These are phyloP conservation scores for Plenodomus biglobosus DNA, from an alignment of 2,329 filamentous ascomycete species.

Conservation along the genomic window DNA sequence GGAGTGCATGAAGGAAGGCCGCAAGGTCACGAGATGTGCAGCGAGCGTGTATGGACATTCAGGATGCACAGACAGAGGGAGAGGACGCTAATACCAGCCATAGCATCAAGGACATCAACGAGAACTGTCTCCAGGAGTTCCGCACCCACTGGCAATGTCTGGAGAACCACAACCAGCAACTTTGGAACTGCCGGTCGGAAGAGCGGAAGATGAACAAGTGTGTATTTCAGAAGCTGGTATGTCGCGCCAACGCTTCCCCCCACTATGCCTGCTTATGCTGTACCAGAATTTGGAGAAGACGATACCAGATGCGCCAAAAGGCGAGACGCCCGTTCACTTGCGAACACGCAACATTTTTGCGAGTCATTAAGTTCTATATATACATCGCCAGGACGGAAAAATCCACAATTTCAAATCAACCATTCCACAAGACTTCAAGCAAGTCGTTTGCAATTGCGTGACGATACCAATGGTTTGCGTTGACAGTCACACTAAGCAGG, in stretches of 20 bases:
- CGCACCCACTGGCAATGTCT: slow-evolving; percentile 92
- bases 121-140: slow-evolving; percentile 88
- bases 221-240: slow-evolving; percentile 91
- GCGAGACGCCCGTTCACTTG: slow-evolving; percentile 53
- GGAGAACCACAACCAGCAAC: slow-evolving; percentile 95
- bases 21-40: slow-evolving; percentile 94
- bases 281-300: slow-evolving; percentile 54
- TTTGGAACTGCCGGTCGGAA: slow-evolving; percentile 88
- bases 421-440: slow-evolving; percentile 1
- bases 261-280: slow-evolving; percentile 3
- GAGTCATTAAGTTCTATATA: slow-evolving; percentile 38
- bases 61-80: neutral
- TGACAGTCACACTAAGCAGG: slow-evolving; percentile 1
- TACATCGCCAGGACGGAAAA: slow-evolving; percentile 27
- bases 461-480: slow-evolving; percentile 6
- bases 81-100: slow-evolving; percentile 14
- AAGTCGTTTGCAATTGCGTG: slow-evolving; percentile 17
- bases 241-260: slow-evolving; percentile 42
- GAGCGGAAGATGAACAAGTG: slow-evolving; percentile 94
- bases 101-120: slow-evolving; percentile 94
- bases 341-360: slow-evolving; percentile 50
- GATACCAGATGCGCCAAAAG: slow-evolving; percentile 54
- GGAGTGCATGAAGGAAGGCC: slow-evolving; percentile 93
- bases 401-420: slow-evolving; percentile 17
- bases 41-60: slow-evolving; percentile 73